Evolutionary conservation across 2,329 filamentous ascomycete genomes (phyloP).

Genomic region (Alternaria gansuensis): DNA sequence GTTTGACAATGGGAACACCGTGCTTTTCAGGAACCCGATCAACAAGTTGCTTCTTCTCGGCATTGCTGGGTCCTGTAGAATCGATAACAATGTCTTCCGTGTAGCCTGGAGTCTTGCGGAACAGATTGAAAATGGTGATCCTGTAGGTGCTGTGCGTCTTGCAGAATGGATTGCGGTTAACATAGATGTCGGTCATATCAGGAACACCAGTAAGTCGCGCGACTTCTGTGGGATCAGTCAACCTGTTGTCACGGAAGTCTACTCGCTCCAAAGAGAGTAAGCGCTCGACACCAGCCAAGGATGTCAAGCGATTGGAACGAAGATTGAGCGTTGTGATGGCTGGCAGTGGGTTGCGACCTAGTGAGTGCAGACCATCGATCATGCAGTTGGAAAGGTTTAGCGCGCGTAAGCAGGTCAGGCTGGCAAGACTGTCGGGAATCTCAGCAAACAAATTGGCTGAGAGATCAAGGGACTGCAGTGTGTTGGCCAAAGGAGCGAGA

Average conservation of each 20-base stretch:
- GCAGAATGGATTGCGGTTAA: conserved; percentile 90
- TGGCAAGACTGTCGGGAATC: conserved; percentile 88
- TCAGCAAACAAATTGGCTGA: conserved; percentile 94
- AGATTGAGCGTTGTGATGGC: conserved; percentile 94
- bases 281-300: conserved; percentile 88
- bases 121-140: conserved; percentile 93
- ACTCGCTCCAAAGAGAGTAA: conserved; percentile 87
- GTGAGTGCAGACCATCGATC: conserved; percentile 91
- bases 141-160: conserved; percentile 87
- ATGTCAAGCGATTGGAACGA: conserved; percentile 84
- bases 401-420: conserved; percentile 85
- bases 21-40: conserved; percentile 81
- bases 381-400: conserved; percentile 96
- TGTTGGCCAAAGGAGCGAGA: conserved; percentile 83
- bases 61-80: conserved; percentile 80
- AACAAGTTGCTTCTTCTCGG: conserved; percentile 83
- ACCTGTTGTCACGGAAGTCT: conserved; percentile 87
- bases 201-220: conserved; percentile 89
- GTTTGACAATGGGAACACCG: conserved; percentile 79
- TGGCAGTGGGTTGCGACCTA: conserved; percentile 84
- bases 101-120: conserved; percentile 88
- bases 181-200: conserved; percentile 90
- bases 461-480: conserved; percentile 88
- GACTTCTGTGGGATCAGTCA: conserved; percentile 90
- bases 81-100: conserved; percentile 92